Evolutionary conservation across 164 flowering plant species (phyloP), one percentile per base, ranked within the genome.

Genomic region (Cinnamomum micranthum): DNA sequence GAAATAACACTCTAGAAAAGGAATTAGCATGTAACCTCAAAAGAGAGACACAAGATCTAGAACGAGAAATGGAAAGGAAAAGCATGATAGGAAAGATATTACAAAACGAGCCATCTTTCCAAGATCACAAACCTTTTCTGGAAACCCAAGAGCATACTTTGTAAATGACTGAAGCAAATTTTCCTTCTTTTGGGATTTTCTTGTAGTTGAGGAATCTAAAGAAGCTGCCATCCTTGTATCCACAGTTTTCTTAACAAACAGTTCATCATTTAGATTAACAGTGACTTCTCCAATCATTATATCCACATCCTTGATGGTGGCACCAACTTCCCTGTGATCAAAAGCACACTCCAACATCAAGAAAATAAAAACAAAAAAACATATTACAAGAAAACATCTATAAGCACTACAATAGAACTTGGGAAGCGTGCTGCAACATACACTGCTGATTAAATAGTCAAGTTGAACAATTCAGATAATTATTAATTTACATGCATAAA

Each of bases 211-310:
- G 23, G 55, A 6, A 33, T 73, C 68, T 20, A 47, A 22, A 63
- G 55, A n/a, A 22, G 69, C 59, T 23, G 58, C 69, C 47, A 7
- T 24, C 47, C 10, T 47, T 20, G 63, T 24, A 64, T 22, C 35
- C 23, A 17, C 24, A 28, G 64, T 73, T 5, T 64, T 73, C 51
- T 64, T 64, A 59, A 14, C 35, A 64, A 73, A 41, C 50, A 65
- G 50, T 14, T 64, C 68, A 15, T 73, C 75, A 73, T 47, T 65
- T 65, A 96, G 78, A 73, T 81, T 87, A 68, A 91, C 66, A 52
- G 75, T 41, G 60, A 93, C 87, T 78, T 90, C 94, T 55, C 99
- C 99, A 73, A 84, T 82, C 41, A 77, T 68, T 69, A 96, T 75
- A 72, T 96, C 97, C 81, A 92, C 74, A 81, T 88, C 82, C 80